A percentile compares a stretch with the other conserved stretches of the same genome.
phyloP scores from a whole-genome alignment of 1,284 basidiomycete species.

The Ganoderma lingzhi region DNA sequence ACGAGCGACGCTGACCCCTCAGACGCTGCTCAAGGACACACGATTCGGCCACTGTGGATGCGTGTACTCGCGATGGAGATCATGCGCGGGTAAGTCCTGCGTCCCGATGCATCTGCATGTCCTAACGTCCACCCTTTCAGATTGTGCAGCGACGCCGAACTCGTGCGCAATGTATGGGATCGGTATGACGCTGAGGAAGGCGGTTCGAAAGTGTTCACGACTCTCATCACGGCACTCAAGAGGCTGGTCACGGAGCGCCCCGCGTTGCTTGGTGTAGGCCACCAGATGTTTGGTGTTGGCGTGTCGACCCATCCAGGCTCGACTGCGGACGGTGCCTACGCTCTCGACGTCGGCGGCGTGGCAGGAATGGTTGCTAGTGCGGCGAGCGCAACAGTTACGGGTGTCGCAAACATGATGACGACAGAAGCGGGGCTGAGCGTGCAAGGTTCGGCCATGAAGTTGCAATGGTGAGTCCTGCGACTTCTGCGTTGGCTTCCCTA shows the following conservation, averaged over 20 bases:
- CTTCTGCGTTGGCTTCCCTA: neutral
- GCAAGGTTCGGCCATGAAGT: conserved; percentile 80
- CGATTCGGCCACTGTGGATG: conserved; percentile 81
- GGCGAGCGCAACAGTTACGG: conserved; percentile 81
- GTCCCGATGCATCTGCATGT: conserved; percentile 5
- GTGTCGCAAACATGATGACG: conserved; percentile 77
- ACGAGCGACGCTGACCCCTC: conserved; percentile 37
- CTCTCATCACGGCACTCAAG: conserved; percentile 85
- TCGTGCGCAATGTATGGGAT: conserved; percentile 84
- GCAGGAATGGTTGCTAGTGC: conserved; percentile 87
- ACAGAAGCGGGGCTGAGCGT: conserved; percentile 73
- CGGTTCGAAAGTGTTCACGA: conserved; percentile 77
- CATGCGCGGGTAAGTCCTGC: conserved; percentile 73
- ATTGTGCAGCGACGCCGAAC: conserved; percentile 83
- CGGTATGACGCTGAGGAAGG: conserved; percentile 77
- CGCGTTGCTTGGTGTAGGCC: conserved; percentile 77
- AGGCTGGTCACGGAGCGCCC: conserved; percentile 90
- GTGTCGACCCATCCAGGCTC: conserved; percentile 48
- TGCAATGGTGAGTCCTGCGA: conserved; percentile 73
- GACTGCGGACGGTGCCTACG: conserved; percentile 49
- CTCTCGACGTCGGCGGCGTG: conserved; percentile 73
- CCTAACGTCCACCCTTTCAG: conserved; percentile 42
- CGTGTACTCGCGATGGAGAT: conserved; percentile 92
- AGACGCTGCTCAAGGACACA: conserved; percentile 40
- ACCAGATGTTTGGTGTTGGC: conserved; percentile 84